Evolutionary conservation across 441 rosid genomes (phyloP).

Genomic region (Manihot esculenta): DNA sequence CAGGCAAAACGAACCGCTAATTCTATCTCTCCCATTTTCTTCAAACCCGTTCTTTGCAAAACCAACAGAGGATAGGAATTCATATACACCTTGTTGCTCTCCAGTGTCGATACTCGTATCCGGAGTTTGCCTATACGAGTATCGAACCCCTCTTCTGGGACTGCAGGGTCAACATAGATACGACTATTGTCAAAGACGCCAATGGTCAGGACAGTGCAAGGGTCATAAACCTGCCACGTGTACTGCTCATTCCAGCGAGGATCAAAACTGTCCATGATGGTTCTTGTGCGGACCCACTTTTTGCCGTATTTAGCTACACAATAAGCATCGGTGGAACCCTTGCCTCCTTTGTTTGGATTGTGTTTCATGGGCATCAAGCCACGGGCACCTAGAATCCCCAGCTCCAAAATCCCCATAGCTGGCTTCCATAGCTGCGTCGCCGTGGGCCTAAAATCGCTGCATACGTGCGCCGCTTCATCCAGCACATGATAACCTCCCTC

Average conservation of each 20-base stretch:
- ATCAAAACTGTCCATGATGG: constrained; percentile 81
- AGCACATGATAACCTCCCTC: constrained; percentile 99
- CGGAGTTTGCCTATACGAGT: constrained; percentile 73
- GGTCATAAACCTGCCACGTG: constrained; percentile 99
- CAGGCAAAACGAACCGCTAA: constrained; percentile 84
- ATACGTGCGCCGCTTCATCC: constrained; percentile 95
- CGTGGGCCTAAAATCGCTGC: constrained; percentile 94
- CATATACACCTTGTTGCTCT: constrained; percentile 83
- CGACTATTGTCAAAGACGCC: constrained; percentile 93
- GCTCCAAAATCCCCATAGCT: constrained; percentile 74
- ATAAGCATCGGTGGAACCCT: constrained; percentile 87
- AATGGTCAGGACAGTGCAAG: constrained; percentile 77
- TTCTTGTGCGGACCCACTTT: constrained; percentile 94
- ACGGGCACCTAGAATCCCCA: constrained; percentile 88
- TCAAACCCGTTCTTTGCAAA: constrained; percentile 57
- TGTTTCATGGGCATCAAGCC: constrained; percentile 83
- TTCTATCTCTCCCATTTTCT: constrained; percentile 95
- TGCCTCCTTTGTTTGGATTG: constrained; percentile 38
- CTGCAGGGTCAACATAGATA: constrained; percentile 54
- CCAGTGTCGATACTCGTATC: constrained; percentile 80
- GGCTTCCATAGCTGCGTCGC: constrained; percentile 98
- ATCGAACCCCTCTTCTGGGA: constrained; percentile 53
- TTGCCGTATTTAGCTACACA: constrained; percentile 95
- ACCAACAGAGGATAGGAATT: constrained; percentile 78
- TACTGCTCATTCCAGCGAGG: constrained; percentile 99